These are phyloP conservation scores for Geotrichum phurueaensis DNA, from an alignment of 1,139 yeast genomes.

Conservation along the genomic window DNA sequence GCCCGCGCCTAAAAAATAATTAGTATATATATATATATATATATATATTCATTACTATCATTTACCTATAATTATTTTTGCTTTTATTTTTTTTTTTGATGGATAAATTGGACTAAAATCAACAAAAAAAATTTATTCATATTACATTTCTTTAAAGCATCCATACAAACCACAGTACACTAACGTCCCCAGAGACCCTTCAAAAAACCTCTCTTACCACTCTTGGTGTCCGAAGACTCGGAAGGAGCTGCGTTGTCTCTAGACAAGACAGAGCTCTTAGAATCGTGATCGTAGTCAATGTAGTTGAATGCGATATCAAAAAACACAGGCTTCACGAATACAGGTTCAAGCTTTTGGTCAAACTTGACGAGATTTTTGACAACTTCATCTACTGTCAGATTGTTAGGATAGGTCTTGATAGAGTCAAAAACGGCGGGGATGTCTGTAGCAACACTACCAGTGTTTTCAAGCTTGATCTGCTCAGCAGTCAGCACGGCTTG, in stretches of 20 bases:
- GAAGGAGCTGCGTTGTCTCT: neutral
- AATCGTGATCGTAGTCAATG: conserved; percentile 43
- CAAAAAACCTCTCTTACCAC: conserved; percentile 12
- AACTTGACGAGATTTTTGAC: conserved; percentile 46
- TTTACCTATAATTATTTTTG: no score
- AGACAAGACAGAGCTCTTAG: neutral
- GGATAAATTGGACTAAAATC: neutral
- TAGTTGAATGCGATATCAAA: conserved; percentile 87
- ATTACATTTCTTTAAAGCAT: neutral
- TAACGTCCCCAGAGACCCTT: conserved; percentile 17
- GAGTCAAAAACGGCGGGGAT: conserved; percentile 44
- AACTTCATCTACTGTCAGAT: conserved; percentile 32
- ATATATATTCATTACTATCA: no score
- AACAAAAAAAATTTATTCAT: neutral
- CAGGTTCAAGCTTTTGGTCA: conserved; percentile 46
- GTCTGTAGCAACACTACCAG: neutral
- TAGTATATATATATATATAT: no score
- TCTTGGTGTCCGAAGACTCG: neutral
- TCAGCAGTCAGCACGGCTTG: conserved; percentile 16
- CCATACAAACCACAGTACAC: neutral
- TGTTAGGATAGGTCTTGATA: conserved; percentile 39
- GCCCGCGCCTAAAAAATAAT: conserved; percentile 8
- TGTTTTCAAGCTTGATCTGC: neutral
- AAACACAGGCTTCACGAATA: conserved; percentile 77
- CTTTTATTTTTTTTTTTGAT: neutral